phyloP scores from a whole-genome alignment of 352 stramenopile species.

The Plasmopara muralis region DNA sequence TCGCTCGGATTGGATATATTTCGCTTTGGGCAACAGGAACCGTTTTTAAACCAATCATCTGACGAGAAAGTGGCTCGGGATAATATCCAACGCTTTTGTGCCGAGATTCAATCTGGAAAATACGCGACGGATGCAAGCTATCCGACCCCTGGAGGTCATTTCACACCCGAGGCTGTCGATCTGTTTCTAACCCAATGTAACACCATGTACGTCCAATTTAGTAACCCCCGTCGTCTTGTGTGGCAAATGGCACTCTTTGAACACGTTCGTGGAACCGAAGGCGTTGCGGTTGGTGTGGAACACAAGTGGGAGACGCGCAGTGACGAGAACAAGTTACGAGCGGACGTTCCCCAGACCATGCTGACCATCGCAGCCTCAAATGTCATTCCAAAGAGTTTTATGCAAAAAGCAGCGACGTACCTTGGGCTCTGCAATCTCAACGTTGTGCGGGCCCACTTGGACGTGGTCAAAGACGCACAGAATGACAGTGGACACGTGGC shows the following conservation, averaged over 20 bases:
- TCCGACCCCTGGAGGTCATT: conserved; percentile 44
- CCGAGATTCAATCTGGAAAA: conserved; percentile 69
- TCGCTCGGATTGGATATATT: conserved; percentile 85
- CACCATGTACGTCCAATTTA: conserved; percentile 80
- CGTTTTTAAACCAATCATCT: conserved; percentile 51
- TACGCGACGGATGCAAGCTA: conserved; percentile 46
- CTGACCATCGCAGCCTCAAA: conserved; percentile 78
- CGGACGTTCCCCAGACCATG: conserved; percentile 62
- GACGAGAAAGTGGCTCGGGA: conserved; percentile 51
- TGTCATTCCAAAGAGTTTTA: conserved; percentile 74
- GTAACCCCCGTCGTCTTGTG: conserved; percentile 67
- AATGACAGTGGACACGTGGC: conserved; percentile 57
- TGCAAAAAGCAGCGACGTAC: conserved; percentile 80
- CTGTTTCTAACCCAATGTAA: conserved; percentile 59
- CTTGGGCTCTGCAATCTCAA: conserved; percentile 93
- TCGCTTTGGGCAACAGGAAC: conserved; percentile 70
- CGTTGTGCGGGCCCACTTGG: conserved; percentile 91
- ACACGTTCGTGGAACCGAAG: conserved; percentile 60
- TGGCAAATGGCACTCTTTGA: conserved; percentile 66
- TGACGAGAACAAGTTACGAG: conserved; percentile 74
- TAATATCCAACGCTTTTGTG: conserved; percentile 59
- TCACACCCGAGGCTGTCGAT: conserved; percentile 56
- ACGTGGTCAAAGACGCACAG: conserved; percentile 87
- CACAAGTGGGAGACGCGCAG: conserved; percentile 75
- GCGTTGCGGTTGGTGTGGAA: conserved; percentile 72